Base-by-base conservation (phyloP, 106 monocot genomes). In the Hemerocallis citrina region DNA sequence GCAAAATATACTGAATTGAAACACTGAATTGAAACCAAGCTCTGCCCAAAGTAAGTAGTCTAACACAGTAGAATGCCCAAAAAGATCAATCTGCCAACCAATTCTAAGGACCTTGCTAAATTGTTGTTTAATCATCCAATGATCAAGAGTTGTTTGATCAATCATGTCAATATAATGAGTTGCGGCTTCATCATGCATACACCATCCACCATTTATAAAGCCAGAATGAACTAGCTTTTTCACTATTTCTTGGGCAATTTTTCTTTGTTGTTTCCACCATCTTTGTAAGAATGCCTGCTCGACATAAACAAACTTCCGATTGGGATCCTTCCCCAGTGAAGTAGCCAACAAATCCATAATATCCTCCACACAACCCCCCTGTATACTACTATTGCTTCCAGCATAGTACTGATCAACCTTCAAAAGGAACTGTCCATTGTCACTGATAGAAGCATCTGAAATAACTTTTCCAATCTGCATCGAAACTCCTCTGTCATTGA, bases 1-100 rank as follows among this genome's bases (percentile, higher is more conserved):
- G 89, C 84, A 75, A 89, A 89, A 72, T 81, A 66, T 51, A 89
- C 38, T 34, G 89, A 75, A 66, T 89, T 77, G 48, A 89, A 89
- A 62, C 89, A 55, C 67, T 76, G 63, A 32, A 43, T 7, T 10
- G 60, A 49, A 48, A 57, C 39, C 21, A 61, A 55, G 16, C 77
- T 82, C 77, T 46, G 73, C 74, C 17, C 82, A 72, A 49, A 82
- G 77, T 31, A 82, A 72, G 52, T 82, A 82, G 31, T 43, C 69
- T 62, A 77, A 77, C 12, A 82, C 77, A n/a, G 82, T 69, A 67
- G 82, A 82, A 58, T 82, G 82, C 32, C 82, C 82, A 77, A 82
- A 82, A 45, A 77, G 62, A 74, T 82, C 82, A 35, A 82, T 82
- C 52, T 82, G 82, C 82, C 82, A 82, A 32, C 82, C 82, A 61